A percentile compares a stretch with the other conserved stretches of the same genome.
Evolutionary conservation across 1,284 basidiomycete genomes (phyloP).

Genomic region (Apiotrichum gamsii): DNA sequence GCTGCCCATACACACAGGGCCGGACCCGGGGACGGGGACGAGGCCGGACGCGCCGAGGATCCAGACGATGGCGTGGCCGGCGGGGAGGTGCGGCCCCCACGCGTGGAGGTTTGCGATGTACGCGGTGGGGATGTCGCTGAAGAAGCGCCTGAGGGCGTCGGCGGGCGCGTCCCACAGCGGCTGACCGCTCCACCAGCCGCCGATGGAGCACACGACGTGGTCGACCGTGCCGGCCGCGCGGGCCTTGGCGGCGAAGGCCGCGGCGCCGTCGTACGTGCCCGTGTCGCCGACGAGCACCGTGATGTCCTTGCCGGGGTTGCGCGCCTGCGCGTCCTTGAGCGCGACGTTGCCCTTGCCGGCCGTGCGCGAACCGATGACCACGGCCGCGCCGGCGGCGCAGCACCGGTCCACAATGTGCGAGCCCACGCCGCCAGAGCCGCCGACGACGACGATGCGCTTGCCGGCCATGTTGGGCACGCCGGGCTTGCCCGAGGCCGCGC

Average conservation of each 20-base stretch:
- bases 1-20: too few species aligned
- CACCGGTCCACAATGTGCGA: neutral
- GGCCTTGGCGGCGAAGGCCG: neutral
- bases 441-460: slow-evolving; percentile 1
- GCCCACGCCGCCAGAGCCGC: neutral
- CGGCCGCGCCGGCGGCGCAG: neutral
- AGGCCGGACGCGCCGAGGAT: too few species aligned
- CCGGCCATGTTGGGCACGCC: too few species aligned
- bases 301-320: neutral
- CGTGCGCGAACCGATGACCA: neutral
- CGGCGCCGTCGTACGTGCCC: neutral
- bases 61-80: too few species aligned
- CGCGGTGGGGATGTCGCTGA: too few species aligned
- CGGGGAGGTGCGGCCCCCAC: too few species aligned
- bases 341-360: neutral
- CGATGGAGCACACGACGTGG: neutral
- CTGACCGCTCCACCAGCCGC: neutral
- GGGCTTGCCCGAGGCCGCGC: too few species aligned
- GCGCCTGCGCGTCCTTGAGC: neutral
- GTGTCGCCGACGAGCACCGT: neutral
- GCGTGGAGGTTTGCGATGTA: too few species aligned
- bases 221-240: neutral
- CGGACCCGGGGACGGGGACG: too few species aligned
- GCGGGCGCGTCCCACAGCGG: neutral
- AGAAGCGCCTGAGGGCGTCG: too few species aligned